Base-by-base conservation (phyloP, 2,329 filamentous ascomycete genomes). In the Fusarium sp. region DNA sequence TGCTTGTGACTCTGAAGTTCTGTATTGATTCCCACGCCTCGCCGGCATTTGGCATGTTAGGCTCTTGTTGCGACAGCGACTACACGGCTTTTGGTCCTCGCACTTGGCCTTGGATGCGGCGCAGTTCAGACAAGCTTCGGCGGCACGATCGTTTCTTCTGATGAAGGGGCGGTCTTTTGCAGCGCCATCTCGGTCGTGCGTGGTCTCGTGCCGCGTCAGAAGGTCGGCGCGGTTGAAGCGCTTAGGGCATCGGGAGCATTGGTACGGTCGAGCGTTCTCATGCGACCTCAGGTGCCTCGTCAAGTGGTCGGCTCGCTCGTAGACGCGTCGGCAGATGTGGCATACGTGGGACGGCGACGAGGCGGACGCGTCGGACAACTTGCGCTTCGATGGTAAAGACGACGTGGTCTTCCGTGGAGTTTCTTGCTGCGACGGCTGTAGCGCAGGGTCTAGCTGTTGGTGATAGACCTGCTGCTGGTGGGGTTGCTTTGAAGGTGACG, bases 81-180 rank as follows among this genome's bases (percentile, higher is more conserved):
- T 76, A 37, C 77, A 78, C 5, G 77, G 77, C 45, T 78, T 78
- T 60, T 78, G 77, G 30, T 78, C 77, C 32, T 78, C 77, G 37
- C 77, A 78, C 45, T 78, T 78, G 16, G 77, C 77, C 41, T 78
- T 78, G 45, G 77, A 78, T 16, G 77, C 77, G 39, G 77, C 77
- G 34, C 77, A 78, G 57, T 78, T 78, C 32, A 78, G 62, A 52
- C 77, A 78, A n/a, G 77, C 77, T 65, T 78, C 77, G 23, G 77
- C 77, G 4, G 77, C 77, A 13, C 77, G 67, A 34, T 78, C 77
- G 57, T 76, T 78, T 37, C 77, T 66, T 61, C 74, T 68, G 57
- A 78, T 78, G 18, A 78, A 78, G 6, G 77, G 77, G 23, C 75
- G 77, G 45, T 77, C 77, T 41, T 78, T 78, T 48, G 77, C 64